A percentile compares a stretch with the other conserved stretches of the same genome.
These are phyloP conservation scores for Pouteria glomerata DNA, from an alignment of 148 eudicot genomes.

Conservation along the genomic window DNA sequence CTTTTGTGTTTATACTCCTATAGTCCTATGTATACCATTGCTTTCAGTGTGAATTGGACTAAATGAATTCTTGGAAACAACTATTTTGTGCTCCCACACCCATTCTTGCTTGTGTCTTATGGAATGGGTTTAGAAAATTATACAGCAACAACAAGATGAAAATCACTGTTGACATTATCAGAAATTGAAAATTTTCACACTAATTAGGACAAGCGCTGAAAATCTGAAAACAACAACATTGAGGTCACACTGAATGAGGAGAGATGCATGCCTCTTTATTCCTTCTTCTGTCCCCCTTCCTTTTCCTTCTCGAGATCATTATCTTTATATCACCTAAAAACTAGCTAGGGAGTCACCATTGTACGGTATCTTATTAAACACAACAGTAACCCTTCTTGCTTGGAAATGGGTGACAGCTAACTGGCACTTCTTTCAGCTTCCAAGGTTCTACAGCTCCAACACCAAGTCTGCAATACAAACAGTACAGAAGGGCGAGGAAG, in stretches of 20 bases:
- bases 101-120: not conserved
- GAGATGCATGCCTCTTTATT: not conserved
- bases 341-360: conserved; percentile 3
- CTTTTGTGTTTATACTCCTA: not conserved
- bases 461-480: conserved; percentile 38
- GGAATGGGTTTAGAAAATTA: not conserved
- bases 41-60: not conserved
- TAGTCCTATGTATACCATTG: not conserved
- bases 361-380: conserved; percentile 4
- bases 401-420: conserved; percentile 7
- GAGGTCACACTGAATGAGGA: not conserved
- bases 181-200: not conserved
- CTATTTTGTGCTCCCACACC: not conserved
- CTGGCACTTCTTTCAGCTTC: conserved; percentile 13
- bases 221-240: not conserved
- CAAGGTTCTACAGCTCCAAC: conserved; percentile 37
- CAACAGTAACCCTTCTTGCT: conserved; percentile 2
- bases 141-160: not conserved
- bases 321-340: not conserved
- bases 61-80: not conserved
- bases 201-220: not conserved
- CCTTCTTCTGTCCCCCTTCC: too few species aligned
- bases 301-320: not conserved
- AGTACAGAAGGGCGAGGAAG: conserved; percentile 4
- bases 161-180: not conserved